Conservation (phyloP, 2,329 filamentous ascomycete species). For the Aspergillus aculeatus region DNA sequence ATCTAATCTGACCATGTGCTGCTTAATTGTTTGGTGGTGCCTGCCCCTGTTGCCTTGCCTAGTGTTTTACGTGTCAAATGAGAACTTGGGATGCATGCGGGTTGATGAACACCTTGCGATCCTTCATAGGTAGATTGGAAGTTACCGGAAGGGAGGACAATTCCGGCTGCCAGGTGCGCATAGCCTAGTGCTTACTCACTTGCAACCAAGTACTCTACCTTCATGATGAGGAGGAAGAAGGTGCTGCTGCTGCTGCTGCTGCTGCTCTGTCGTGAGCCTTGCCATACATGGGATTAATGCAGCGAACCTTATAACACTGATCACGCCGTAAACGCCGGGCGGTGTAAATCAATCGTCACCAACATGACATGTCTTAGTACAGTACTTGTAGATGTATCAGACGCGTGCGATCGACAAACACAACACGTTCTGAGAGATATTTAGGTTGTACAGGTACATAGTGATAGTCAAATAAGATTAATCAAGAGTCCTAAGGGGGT, state of each 20-base stretch:
- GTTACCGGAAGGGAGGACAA: not conserved
- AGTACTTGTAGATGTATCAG: not conserved
- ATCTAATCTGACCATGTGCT: constrained; percentile 58
- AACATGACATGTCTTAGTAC: not conserved
- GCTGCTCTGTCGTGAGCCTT: not conserved
- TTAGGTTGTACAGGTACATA: too few species aligned
- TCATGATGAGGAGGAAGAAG: not conserved
- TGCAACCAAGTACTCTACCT: not conserved
- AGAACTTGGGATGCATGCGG: not conserved
- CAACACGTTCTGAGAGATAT: not conserved
- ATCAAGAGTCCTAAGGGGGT: too few species aligned
- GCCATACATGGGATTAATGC: not conserved
- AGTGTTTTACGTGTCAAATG: not conserved
- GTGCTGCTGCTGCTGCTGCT: not conserved
- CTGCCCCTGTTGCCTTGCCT: not conserved
- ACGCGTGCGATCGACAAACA: not conserved
- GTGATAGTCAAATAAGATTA: too few species aligned
- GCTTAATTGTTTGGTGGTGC: not conserved
- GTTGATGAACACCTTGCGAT: not conserved
- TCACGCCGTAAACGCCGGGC: not conserved
- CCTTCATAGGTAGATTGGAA: not conserved
- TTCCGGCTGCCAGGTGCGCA: not conserved
- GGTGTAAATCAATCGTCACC: too few species aligned
- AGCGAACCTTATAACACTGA: not conserved
- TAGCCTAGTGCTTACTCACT: not conserved